These are phyloP conservation scores for Coniella lustricola DNA, from an alignment of 2,329 filamentous ascomycete genomes.

Conservation along the genomic window DNA sequence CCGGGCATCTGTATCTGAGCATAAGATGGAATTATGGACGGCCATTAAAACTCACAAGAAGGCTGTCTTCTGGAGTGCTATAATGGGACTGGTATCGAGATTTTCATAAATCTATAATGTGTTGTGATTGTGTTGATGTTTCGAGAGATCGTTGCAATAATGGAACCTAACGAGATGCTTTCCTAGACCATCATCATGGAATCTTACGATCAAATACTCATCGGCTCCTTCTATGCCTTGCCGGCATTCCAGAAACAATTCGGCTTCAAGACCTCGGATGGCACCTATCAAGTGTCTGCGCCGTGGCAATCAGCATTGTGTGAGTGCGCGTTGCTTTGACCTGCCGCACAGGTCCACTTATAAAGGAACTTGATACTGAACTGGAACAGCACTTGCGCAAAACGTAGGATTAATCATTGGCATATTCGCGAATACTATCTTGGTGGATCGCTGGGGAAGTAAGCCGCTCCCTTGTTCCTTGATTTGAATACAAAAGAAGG, in stretches of 20 bases:
- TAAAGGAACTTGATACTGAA: not conserved
- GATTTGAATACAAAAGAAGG: not conserved
- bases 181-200: conserved; percentile 30
- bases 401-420: conserved; percentile 3
- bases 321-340: not conserved
- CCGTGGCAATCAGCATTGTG: conserved; percentile 10
- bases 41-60: not conserved
- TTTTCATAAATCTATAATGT: not conserved
- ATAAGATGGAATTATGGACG: not conserved
- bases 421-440: not conserved
- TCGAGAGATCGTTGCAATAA: not conserved
- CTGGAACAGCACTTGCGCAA: not conserved
- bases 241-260: conserved; percentile 24
- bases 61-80: conserved; percentile 24
- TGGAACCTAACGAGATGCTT: conserved; percentile 10
- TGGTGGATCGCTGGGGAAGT: conserved; percentile 3
- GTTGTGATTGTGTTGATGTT: not conserved
- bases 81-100: conserved; percentile 19
- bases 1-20: not conserved
- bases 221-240: conserved; percentile 28
- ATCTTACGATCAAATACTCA: conserved; percentile 25
- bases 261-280: conserved; percentile 20
- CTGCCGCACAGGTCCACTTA: too few species aligned
- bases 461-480: not conserved
- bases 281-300: conserved; percentile 22